phyloP scores from a whole-genome alignment of 306 rosid species.

The Arachis stenosperma region DNA sequence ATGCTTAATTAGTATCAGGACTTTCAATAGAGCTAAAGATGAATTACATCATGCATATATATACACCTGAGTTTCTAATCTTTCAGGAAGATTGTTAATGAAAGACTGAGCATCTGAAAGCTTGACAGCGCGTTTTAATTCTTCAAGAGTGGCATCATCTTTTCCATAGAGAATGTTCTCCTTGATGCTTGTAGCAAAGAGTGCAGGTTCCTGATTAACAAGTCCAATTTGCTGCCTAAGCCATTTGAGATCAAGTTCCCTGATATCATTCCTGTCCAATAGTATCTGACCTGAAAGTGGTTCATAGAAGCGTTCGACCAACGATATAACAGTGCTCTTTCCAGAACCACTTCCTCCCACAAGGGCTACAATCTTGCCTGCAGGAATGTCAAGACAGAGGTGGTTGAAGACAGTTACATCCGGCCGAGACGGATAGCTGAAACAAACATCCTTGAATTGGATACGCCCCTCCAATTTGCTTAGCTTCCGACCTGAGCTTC shows the following conservation, averaged over 20 bases:
- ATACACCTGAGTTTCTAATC: conserved; percentile 89
- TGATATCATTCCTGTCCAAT: conserved; percentile 60
- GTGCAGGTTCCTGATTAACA: conserved; percentile 97
- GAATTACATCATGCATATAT: background rate
- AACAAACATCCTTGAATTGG: conserved; percentile 72
- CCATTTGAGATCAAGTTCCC: conserved; percentile 87
- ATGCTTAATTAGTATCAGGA: background rate
- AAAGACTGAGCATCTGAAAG: conserved; percentile 89
- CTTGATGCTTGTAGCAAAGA: conserved; percentile 85
- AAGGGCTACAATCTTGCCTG: conserved; percentile 88
- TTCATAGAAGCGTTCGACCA: conserved; percentile 94
- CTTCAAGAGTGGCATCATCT: conserved; percentile 85
- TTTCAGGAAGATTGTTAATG: conserved; percentile 85
- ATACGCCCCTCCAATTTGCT: conserved; percentile 76
- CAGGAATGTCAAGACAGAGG: conserved; percentile 74
- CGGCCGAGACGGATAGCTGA: conserved; percentile 88
- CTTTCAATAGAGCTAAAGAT: background rate
- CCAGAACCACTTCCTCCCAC: conserved; percentile 99
- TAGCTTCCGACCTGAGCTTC: conserved; percentile 61
- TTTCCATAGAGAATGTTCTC: conserved; percentile 92
- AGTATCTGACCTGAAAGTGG: conserved; percentile 78
- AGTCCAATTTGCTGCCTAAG: conserved; percentile 85
- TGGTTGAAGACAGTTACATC: conserved; percentile 71
- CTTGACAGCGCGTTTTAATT: conserved; percentile 77
- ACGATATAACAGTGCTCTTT: conserved; percentile 82